Evolutionary conservation across 345 rosid genomes (phyloP).

Genomic region (Pugionium cornutum): DNA sequence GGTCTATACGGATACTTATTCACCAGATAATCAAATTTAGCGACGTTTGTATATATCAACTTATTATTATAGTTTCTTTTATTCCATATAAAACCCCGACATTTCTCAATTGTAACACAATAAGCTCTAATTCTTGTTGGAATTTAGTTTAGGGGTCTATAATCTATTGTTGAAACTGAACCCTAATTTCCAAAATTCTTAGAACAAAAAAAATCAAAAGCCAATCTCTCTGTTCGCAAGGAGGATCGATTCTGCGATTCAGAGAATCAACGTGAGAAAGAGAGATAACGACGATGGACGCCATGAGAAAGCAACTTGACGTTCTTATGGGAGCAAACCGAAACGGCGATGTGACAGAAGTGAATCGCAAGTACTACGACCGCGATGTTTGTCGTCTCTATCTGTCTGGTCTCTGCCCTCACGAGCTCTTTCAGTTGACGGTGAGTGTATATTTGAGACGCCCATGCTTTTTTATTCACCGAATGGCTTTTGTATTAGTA

Average conservation of each 20-base stretch:
- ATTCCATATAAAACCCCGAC: too few relatives aligned
- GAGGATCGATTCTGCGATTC: constrained; percentile 12
- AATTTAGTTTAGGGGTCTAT: constrained; percentile 10
- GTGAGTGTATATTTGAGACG: constrained; percentile 71
- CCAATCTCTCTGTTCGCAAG: constrained; percentile 23
- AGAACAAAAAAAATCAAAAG: background rate
- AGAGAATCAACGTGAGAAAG: constrained; percentile 46
- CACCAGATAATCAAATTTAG: too few relatives aligned
- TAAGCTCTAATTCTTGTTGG: too few relatives aligned
- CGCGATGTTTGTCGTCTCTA: constrained; percentile 98
- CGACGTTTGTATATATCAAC: too few relatives aligned
- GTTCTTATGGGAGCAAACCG: constrained; percentile 99
- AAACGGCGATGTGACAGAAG: constrained; percentile 96
- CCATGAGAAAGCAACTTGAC: constrained; percentile 98
- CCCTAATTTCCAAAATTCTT: constrained; percentile 20
- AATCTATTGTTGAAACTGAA: background rate
- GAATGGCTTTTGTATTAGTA: background rate
- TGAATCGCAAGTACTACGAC: constrained; percentile 96
- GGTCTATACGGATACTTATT: too few relatives aligned
- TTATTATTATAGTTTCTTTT: too few relatives aligned
- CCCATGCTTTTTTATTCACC: constrained; percentile 35
- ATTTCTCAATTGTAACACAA: too few relatives aligned
- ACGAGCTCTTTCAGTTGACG: constrained; percentile 96
- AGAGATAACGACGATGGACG: constrained; percentile 62
- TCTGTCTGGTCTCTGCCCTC: constrained; percentile 97